phyloP scores from a whole-genome alignment of 805 yeast genomes.

The Schwanniomyces sp. region DNA sequence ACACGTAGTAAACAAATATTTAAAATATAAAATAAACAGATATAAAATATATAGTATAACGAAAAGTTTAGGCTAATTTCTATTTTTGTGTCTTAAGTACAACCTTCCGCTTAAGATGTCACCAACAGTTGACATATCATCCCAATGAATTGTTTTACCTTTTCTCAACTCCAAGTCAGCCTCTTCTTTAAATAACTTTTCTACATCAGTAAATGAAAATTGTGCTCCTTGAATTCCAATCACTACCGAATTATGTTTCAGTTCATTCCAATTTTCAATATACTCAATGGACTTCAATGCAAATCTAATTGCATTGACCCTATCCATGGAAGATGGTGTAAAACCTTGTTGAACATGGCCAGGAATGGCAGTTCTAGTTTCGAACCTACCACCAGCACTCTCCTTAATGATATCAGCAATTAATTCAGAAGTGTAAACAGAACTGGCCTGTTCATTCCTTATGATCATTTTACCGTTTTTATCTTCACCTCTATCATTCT shows the following conservation, averaged over 20 bases:
- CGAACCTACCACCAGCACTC: slow-evolving; percentile 64
- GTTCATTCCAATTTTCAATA: slow-evolving; percentile 47
- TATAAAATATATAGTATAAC: not conserved
- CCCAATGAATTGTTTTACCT: slow-evolving; percentile 72
- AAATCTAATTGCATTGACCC: slow-evolving; percentile 71
- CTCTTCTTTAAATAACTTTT: slow-evolving; percentile 56
- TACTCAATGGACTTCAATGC: slow-evolving; percentile 70
- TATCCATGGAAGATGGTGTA: slow-evolving; percentile 73
- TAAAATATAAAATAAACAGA: not conserved
- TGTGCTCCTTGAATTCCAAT: slow-evolving; percentile 71
- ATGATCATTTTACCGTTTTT: slow-evolving; percentile 70
- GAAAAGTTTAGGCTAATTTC: not conserved
- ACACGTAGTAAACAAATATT: no score
- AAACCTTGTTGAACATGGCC: slow-evolving; percentile 90
- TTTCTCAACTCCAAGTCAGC: slow-evolving; percentile 64
- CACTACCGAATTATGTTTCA: slow-evolving; percentile 46
- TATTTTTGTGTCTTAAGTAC: slow-evolving; percentile 25
- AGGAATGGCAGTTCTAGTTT: slow-evolving; percentile 77
- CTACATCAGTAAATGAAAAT: slow-evolving; percentile 57
- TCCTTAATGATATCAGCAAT: slow-evolving; percentile 71
- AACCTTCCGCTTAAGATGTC: slow-evolving; percentile 75
- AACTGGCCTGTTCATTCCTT: slow-evolving; percentile 65
- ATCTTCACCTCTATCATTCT: slow-evolving; percentile 61
- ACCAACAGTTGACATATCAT: slow-evolving; percentile 52
- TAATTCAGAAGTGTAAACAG: slow-evolving; percentile 64